phyloP scores from a whole-genome alignment of 768 basidiomycete species.

The Leccinum ochraceum region DNA sequence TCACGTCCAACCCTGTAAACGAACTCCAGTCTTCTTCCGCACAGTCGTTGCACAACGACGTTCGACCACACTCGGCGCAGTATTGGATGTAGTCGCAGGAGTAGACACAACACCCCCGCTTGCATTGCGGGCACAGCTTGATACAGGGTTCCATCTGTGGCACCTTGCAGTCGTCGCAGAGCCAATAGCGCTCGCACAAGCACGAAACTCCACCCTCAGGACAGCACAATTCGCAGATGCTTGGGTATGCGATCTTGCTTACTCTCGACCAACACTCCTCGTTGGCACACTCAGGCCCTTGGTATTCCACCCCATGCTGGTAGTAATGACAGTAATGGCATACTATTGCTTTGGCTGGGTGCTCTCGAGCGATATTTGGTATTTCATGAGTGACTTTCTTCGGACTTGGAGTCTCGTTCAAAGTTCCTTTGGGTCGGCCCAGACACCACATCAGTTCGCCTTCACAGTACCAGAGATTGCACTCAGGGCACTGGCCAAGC shows the following conservation, averaged over 20 bases:
- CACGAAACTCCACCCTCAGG: slow-evolving; percentile 24
- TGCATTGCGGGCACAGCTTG: slow-evolving; percentile 18
- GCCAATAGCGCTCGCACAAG: slow-evolving; percentile 21
- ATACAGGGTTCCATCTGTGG: slow-evolving; percentile 1
- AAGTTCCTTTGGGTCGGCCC: not conserved
- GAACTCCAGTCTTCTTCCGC: not conserved
- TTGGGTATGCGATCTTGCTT: not conserved
- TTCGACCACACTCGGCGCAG: slow-evolving; percentile 22
- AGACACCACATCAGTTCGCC: not conserved
- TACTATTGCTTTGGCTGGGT: not conserved
- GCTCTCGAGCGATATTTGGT: not conserved
- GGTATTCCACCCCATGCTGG: not conserved
- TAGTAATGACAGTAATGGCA: not conserved
- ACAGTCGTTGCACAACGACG: slow-evolving; percentile 14
- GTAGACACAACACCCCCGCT: not conserved
- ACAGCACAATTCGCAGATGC: not conserved
- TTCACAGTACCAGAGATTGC: not conserved
- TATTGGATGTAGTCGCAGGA: slow-evolving; percentile 24
- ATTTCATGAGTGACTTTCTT: not conserved
- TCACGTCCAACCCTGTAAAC: not conserved
- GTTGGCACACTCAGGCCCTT: not conserved
- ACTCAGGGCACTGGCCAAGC: not conserved
- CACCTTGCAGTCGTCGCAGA: slow-evolving; percentile 26
- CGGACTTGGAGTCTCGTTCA: not conserved
- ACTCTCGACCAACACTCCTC: slow-evolving; percentile 9